phyloP scores from a whole-genome alignment of 768 basidiomycete genomes.

The Pisolithus tinctorius region DNA sequence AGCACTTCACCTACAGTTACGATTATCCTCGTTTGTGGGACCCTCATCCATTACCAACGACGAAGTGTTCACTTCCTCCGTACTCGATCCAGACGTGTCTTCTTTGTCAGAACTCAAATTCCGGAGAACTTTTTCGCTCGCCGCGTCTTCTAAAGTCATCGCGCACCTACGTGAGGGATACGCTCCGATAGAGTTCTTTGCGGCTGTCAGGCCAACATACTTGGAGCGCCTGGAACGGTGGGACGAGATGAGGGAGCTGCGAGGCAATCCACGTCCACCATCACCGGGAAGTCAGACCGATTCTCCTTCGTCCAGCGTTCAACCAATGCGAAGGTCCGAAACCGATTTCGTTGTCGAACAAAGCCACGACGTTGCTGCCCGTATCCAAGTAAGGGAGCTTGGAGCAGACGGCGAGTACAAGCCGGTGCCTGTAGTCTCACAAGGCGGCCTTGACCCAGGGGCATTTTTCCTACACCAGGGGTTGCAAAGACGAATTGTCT shows the following conservation, averaged over 20 bases:
- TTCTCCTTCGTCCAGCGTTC: conserved; percentile 36
- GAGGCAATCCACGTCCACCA: conserved; percentile 35
- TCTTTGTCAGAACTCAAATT: conserved; percentile 78
- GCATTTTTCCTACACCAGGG: conserved; percentile 90
- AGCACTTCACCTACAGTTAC: conserved; percentile 79
- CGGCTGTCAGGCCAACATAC: conserved; percentile 72
- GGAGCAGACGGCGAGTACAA: conserved; percentile 77
- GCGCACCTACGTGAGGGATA: conserved; percentile 69
- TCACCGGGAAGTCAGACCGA: conserved; percentile 27
- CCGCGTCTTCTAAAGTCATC: conserved; percentile 66
- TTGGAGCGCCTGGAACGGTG: conserved; percentile 85
- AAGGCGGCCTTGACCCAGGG: conserved; percentile 71
- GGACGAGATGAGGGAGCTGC: conserved; percentile 88
- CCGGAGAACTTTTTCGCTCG: conserved; percentile 74
- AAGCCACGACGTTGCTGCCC: conserved; percentile 84
- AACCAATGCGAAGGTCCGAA: conserved; percentile 89
- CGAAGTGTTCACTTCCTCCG: conserved; percentile 73
- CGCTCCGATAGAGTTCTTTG: conserved; percentile 89
- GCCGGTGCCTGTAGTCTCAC: conserved; percentile 77
- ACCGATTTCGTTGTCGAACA: conserved; percentile 86
- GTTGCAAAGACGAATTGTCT: conserved; percentile 72
- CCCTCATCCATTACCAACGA: conserved; percentile 52
- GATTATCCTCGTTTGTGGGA: conserved; percentile 83
- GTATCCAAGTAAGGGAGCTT: conserved; percentile 82
- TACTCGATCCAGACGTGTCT: conserved; percentile 65